Conservation (phyloP, 1,284 basidiomycete genomes). For the Coniferiporia weirii region DNA sequence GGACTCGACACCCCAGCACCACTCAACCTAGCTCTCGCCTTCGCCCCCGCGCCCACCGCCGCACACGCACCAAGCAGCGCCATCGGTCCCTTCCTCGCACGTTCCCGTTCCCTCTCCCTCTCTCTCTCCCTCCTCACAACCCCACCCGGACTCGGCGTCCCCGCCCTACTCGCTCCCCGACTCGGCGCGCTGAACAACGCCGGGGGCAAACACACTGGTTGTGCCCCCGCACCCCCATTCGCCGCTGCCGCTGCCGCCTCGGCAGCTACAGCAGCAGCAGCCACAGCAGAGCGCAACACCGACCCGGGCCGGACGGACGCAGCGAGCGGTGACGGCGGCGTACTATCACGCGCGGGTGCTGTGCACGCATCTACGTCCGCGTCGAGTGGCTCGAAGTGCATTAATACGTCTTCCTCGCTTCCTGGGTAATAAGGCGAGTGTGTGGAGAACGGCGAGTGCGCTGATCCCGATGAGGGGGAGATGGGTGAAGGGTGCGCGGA, state of each 20-base stretch:
- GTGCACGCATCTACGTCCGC: constrained; percentile 4
- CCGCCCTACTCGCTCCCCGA: neutral
- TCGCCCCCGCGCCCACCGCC: neutral
- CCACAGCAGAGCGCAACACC: constrained; percentile 1
- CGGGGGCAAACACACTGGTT: constrained; percentile 7
- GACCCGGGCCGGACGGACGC: neutral
- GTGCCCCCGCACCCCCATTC: too few relatives aligned
- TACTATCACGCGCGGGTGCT: constrained; percentile 4
- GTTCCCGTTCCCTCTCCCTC: too few relatives aligned
- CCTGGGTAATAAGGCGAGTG: neutral
- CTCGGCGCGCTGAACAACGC: constrained; percentile 8
- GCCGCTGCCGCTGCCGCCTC: neutral
- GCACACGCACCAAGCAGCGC: neutral
- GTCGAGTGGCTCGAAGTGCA: constrained; percentile 21
- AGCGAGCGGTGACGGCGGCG: constrained; percentile 5
- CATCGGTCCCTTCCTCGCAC: neutral
- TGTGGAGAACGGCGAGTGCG: constrained; percentile 5
- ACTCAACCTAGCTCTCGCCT: neutral
- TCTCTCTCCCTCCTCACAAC: neutral
- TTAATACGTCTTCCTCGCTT: constrained; percentile 18
- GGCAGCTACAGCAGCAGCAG: neutral
- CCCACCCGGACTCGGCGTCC: neutral
- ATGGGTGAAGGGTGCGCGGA: neutral
- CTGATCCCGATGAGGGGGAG: constrained; percentile 3
- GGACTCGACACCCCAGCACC: too few relatives aligned